Evolutionary conservation across 495 filamentous ascomycete species (phyloP).

Genomic region (Xylaria flabelliformis): DNA sequence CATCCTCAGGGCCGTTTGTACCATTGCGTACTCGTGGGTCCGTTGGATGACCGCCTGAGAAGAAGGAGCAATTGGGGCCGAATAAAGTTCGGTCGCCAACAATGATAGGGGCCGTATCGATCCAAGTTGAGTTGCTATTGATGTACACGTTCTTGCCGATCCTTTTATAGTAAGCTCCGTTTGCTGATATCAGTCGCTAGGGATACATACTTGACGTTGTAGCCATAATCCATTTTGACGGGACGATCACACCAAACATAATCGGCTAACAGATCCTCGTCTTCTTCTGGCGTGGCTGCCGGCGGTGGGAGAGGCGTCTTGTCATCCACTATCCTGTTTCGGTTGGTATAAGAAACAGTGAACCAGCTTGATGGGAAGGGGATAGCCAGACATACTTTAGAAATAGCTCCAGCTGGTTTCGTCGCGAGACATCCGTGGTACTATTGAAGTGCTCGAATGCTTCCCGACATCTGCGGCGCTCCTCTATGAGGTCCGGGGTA

Average conservation of each 20-base stretch:
- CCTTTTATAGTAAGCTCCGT: constrained; percentile 31
- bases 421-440: constrained; percentile 60
- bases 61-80: constrained; percentile 79
- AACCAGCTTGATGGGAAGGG: background rate
- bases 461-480: constrained; percentile 62
- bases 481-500: constrained; percentile 55
- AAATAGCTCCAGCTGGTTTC: constrained; percentile 70
- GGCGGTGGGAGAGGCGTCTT: constrained; percentile 65
- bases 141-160: constrained; percentile 73
- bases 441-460: constrained; percentile 70
- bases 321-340: constrained; percentile 63
- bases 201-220: constrained; percentile 61
- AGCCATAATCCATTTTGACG: constrained; percentile 76
- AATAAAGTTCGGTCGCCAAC: constrained; percentile 82
- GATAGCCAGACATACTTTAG: constrained; percentile 65
- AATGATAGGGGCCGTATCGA: constrained; percentile 79
- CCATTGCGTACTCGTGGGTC: constrained; percentile 78
- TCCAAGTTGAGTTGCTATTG: constrained; percentile 75
- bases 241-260: constrained; percentile 77
- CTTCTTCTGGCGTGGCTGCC: constrained; percentile 58
- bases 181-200: background rate
- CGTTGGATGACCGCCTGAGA: constrained; percentile 74
- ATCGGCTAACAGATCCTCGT: constrained; percentile 63
- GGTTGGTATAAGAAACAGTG: background rate
- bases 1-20: constrained; percentile 73